phyloP scores from a whole-genome alignment of 2,329 filamentous ascomycete species.

The Harringtonia lauricola region DNA sequence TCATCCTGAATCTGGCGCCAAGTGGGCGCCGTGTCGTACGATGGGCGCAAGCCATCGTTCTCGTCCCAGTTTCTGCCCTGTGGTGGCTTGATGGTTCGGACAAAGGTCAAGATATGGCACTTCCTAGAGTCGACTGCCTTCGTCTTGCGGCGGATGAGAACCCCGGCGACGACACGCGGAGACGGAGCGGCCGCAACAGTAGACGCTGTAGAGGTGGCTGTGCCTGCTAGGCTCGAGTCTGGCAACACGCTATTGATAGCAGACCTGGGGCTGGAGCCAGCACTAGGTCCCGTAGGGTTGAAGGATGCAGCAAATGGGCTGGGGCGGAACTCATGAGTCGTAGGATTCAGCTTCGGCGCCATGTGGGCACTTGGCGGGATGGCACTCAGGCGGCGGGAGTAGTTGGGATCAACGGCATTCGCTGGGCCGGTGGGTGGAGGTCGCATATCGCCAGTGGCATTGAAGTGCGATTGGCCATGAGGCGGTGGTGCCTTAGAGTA shows the following conservation, averaged over 20 bases:
- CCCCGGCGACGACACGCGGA: neutral
- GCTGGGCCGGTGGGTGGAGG: conserved; percentile 65
- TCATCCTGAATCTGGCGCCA: conserved; percentile 71
- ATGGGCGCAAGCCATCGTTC: conserved; percentile 73
- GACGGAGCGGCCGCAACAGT: conserved; percentile 1
- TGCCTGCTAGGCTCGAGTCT: conserved; percentile 2
- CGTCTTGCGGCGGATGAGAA: conserved; percentile 58
- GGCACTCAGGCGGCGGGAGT: conserved; percentile 41
- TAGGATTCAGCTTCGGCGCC: conserved; percentile 50
- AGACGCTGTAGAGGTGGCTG: conserved; percentile 9
- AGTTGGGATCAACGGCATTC: conserved; percentile 38
- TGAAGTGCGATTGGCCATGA: conserved; percentile 27
- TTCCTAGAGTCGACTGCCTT: conserved; percentile 62
- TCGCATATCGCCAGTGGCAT: conserved; percentile 51
- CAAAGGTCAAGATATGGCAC: conserved; percentile 40
- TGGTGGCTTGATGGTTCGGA: conserved; percentile 42
- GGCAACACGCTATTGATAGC: conserved; percentile 35
- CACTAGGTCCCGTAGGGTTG: conserved; percentile 59
- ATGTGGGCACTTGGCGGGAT: conserved; percentile 34
- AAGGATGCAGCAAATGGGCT: conserved; percentile 73
- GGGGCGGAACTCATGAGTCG: conserved; percentile 71
- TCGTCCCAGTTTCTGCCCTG: conserved; percentile 53
- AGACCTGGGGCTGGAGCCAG: conserved; percentile 61
- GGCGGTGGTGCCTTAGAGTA: conserved; percentile 22
- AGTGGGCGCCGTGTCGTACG: conserved; percentile 74